Conservation (phyloP, 2,329 filamentous ascomycete genomes). For the Botryotinia calthae region DNA sequence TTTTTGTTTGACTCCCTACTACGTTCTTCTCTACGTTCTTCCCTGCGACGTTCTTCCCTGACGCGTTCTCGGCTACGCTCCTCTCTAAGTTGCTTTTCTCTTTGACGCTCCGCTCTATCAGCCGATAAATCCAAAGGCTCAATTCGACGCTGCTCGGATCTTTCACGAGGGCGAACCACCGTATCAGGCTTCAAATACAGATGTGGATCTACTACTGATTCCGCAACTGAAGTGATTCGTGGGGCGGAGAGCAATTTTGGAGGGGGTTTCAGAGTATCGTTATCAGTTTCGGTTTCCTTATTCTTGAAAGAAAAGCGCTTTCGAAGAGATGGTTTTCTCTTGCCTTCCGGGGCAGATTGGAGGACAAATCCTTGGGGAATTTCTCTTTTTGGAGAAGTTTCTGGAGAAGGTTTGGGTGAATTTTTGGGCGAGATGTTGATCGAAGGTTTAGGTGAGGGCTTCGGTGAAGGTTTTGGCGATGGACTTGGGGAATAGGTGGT, state of each 20-base stretch:
- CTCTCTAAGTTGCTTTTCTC: conserved; percentile 10
- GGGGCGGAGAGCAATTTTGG: background rate
- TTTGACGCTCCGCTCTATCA: background rate
- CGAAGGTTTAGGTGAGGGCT: background rate
- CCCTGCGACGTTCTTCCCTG: background rate
- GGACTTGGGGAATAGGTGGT: conserved; percentile 2
- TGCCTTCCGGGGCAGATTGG: conserved; percentile 28
- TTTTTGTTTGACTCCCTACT: background rate
- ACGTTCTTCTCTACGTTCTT: conserved; percentile 2
- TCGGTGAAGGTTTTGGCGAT: background rate
- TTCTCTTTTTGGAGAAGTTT: background rate
- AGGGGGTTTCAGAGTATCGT: conserved; percentile 20
- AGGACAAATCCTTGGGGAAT: background rate
- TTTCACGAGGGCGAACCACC: conserved; percentile 3
- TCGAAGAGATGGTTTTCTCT: conserved; percentile 31
- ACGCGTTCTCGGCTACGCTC: background rate
- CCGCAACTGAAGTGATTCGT: conserved; percentile 21
- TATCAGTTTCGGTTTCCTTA: conserved; percentile 29
- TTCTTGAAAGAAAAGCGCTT: conserved; percentile 36
- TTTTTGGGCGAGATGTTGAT: background rate
- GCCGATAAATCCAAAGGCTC: conserved; percentile 10
- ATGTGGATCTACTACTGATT: conserved; percentile 7
- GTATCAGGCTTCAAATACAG: conserved; percentile 26
- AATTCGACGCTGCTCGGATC: background rate
- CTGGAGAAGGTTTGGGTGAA: background rate